Evolutionary conservation across 1,139 yeast genomes (phyloP).

Genomic region (Geotrichum phurueaensis): DNA sequence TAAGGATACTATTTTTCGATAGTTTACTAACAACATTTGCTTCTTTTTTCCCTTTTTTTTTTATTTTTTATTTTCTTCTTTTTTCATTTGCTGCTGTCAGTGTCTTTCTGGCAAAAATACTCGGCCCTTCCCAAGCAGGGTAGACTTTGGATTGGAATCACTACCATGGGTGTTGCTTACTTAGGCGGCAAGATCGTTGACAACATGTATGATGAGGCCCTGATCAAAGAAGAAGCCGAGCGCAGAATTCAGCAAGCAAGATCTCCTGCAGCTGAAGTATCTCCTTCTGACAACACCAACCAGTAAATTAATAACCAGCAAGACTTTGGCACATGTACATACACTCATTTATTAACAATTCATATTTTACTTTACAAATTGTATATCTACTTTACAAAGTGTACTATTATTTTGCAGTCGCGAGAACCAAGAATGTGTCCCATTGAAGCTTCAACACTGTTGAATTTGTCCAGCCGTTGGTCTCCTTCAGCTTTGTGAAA

Average conservation of each 20-base stretch:
- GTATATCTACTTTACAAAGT: background rate
- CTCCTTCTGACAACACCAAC: background rate
- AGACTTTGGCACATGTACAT: background rate
- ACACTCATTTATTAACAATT: background rate
- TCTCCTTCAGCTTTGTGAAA: constrained; percentile 41
- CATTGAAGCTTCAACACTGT: constrained; percentile 47
- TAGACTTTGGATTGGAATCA: constrained; percentile 48
- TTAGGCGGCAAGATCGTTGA: constrained; percentile 47
- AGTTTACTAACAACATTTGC: background rate
- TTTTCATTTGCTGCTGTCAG: background rate
- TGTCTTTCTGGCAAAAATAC: constrained; percentile 39
- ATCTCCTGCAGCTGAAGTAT: background rate
- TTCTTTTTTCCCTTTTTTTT: background rate
- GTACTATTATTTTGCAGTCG: constrained; percentile 18
- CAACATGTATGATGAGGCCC: constrained; percentile 44
- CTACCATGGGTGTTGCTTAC: constrained; percentile 49
- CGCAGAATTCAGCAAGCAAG: constrained; percentile 22
- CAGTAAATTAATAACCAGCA: background rate
- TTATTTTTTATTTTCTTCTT: background rate
- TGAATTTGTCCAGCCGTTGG: constrained; percentile 43
- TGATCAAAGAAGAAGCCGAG: constrained; percentile 41
- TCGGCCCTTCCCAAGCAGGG: constrained; percentile 47
- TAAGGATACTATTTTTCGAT: background rate
- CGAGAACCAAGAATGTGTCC: constrained; percentile 53
- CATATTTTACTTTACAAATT: background rate